These are phyloP conservation scores for Turritis glabra DNA, from an alignment of 345 rosid genomes.

Conservation along the genomic window DNA sequence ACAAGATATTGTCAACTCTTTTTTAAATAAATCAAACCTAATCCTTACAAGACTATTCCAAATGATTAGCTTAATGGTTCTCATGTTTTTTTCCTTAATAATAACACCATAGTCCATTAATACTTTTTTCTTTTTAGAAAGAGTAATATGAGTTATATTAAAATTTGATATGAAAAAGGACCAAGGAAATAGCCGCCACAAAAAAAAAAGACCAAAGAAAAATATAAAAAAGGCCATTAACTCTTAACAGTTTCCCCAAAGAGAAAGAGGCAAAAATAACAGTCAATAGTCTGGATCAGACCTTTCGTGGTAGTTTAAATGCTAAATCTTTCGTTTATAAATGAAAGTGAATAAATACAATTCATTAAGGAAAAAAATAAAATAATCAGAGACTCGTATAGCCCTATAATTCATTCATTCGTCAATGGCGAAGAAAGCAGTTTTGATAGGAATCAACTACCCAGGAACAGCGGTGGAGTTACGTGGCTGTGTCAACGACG, in stretches of 20 bases:
- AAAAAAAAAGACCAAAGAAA: neutral
- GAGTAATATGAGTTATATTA: neutral
- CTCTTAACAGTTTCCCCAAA: neutral
- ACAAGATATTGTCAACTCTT: neutral
- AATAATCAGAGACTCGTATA: neutral
- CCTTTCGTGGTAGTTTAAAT: neutral
- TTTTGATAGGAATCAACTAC: constrained; percentile 83
- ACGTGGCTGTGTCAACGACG: constrained; percentile 91
- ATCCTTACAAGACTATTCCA: neutral
- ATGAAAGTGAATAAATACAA: neutral
- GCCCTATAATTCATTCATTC: neutral
- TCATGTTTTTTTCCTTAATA: neutral
- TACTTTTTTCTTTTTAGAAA: neutral
- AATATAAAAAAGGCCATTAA: constrained; percentile 5
- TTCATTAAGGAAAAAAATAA: neutral
- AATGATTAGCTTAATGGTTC: neutral
- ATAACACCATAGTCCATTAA: neutral
- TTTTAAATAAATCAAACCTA: neutral
- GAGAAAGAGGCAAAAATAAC: neutral
- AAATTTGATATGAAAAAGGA: neutral
- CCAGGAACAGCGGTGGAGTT: constrained; percentile 80
- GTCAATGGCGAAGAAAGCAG: constrained; percentile 66
- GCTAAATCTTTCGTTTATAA: neutral
- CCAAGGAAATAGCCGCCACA: neutral
- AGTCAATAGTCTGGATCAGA: neutral